Conservation (phyloP, 805 yeast genomes). For the Myxozyma neotropica region DNA sequence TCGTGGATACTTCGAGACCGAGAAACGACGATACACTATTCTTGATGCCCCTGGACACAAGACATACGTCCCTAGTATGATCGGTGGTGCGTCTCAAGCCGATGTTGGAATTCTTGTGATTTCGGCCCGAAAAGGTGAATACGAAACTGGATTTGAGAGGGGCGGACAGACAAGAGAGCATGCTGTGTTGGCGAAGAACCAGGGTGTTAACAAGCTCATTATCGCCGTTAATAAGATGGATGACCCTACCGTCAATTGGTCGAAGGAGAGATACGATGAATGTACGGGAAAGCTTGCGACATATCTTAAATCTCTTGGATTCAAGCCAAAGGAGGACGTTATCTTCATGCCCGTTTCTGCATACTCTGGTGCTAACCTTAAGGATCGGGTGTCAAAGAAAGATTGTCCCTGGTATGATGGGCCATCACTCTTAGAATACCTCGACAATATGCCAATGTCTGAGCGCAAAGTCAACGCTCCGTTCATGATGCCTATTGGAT, state of each 20-base stretch:
- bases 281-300: constrained; percentile 79
- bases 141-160: constrained; percentile 98
- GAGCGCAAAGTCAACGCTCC: constrained; percentile 91
- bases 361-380: constrained; percentile 94
- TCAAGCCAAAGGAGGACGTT: constrained; percentile 79
- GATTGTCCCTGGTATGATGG: constrained; percentile 94
- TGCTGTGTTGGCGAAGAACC: constrained; percentile 95
- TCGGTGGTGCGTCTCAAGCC: constrained; percentile 99
- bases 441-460: constrained; percentile 78
- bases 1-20: constrained; percentile 96
- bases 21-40: constrained; percentile 94
- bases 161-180: constrained; percentile 99
- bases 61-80: constrained; percentile 98
- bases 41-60: constrained; percentile 99
- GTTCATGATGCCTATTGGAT: constrained; percentile 93
- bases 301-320: constrained; percentile 83
- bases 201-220: constrained; percentile 91
- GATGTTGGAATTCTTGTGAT: constrained; percentile 97
- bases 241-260: constrained; percentile 95
- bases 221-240: constrained; percentile 99
- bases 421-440: constrained; percentile 85
- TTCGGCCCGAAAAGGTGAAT: constrained; percentile 98
- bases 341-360: constrained; percentile 97
- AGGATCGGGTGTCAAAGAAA: constrained; percentile 71
- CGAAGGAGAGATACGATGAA: constrained; percentile 93